Evolutionary conservation across 73 alveolate genomes (phyloP), one percentile per base, ranked within the genome.

Genomic region (Diophrys sp.): DNA sequence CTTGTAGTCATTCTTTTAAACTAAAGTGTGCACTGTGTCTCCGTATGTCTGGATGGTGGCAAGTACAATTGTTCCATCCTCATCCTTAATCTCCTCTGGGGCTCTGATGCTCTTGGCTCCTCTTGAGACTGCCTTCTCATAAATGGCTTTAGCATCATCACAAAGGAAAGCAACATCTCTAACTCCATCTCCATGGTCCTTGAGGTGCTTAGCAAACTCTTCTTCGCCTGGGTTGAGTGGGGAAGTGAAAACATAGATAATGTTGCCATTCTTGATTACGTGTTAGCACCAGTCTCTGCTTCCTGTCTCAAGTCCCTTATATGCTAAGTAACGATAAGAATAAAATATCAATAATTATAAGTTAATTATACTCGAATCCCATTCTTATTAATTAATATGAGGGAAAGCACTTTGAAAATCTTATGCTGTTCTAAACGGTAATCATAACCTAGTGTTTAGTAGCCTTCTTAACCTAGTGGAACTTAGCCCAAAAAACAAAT

Each of bases 11-110:
- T 72, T 82, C 57, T 94, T 92, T 80, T 94, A 84, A 74, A 94
- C 91, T 53, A 94, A 90, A 0, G 96, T 89, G 82, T 94, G 97
- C 29, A 83, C 72, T 29, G 96, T 90, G 74, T 94, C 98, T 34
- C 98, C 98, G 74, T 92, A 94, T 18, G 98, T 92, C 57, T 94
- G 86, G 26, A 94, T 91, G 28, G 96, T 78, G 29, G 97, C 92
- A 29, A 91, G 77, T 14, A 92, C 70, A 62, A 94, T 89, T 2
- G 81, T 67, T 53, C 98, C 98, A 31, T 67, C 26, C 72, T 91
- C 96, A 72, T 89, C 98, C 56, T 71, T 55, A 29, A 90, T 57
- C 33, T 82, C 97, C 53, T 77, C 78, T 14, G 98, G 98, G 28
- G 87, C 96, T 74, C 83, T 55, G 75, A 84, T 87, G 29, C 88